Conservation (phyloP, 1,284 basidiomycete species). For the Cutaneotrichosporon sp. region DNA sequence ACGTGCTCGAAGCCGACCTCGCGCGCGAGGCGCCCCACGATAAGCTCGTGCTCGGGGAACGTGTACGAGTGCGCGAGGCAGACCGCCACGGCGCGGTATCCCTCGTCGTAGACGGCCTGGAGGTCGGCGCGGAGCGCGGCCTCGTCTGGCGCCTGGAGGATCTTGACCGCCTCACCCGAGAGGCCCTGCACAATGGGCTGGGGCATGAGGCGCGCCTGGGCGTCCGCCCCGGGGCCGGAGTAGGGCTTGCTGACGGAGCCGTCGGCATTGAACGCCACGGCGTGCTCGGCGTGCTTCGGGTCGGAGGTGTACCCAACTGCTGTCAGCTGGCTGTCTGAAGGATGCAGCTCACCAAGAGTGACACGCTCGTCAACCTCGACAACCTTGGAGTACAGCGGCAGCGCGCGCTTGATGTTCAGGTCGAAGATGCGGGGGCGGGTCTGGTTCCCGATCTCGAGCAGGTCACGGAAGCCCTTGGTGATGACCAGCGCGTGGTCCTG, state of each 20-base stretch:
- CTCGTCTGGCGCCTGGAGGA: conserved; percentile 67
- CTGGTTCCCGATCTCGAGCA: conserved; percentile 56
- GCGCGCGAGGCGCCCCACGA: conserved; percentile 71
- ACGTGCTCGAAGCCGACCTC: conserved; percentile 80
- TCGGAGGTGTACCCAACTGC: conserved; percentile 83
- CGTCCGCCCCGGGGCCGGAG: conserved; percentile 54
- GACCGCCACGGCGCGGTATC: conserved; percentile 81
- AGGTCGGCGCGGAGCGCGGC: background rate
- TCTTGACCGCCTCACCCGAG: conserved; percentile 87
- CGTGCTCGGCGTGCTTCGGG: conserved; percentile 72
- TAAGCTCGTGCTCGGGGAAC: conserved; percentile 62
- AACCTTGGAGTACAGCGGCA: conserved; percentile 56
- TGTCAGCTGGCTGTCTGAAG: background rate
- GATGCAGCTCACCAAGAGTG: conserved; percentile 50
- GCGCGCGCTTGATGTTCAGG: conserved; percentile 50
- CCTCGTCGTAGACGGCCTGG: conserved; percentile 62
- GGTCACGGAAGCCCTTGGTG: conserved; percentile 55
- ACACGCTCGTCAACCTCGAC: conserved; percentile 59
- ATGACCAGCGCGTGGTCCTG: conserved; percentile 88
- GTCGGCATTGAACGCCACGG: conserved; percentile 69
- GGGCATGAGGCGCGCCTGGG: conserved; percentile 15
- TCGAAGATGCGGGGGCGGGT: conserved; percentile 49
- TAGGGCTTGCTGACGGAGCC: conserved; percentile 68
- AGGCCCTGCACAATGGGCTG: conserved; percentile 69
- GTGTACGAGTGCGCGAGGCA: conserved; percentile 85